Evolutionary conservation across 2,329 filamentous ascomycete genomes (phyloP), one percentile per base, ranked within the genome.

Genomic region (Trichophyton simii): DNA sequence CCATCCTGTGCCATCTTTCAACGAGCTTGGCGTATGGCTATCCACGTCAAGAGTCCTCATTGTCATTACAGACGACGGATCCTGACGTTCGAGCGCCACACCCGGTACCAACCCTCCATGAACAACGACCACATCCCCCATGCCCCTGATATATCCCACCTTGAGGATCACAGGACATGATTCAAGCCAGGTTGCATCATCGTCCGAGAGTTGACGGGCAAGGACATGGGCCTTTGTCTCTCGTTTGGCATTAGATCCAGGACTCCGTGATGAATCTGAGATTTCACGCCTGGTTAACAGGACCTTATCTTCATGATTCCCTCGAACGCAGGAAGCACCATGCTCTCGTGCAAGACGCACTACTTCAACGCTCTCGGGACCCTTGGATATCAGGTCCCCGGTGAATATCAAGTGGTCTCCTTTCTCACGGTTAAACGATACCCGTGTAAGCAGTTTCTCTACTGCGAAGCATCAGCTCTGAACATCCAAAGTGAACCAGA

Each of bases 271-370:
- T 28, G 28, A 25, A 31, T 6, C 34, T 59, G 52, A 20, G 68
- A 71, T 77, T 50, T 79, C 72, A 31, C 78, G 77, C 63, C 85
- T 82, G 0, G 85, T 81, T 7, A 87, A 80, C n/a, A 97, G 80
- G 20, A 96, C 80, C 22, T 85, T 82, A 72, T 97, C 91, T 72
- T 99, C 94, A 75, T 96, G 89, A 74, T 96, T 96, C 18, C 94
- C 94, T 58, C 92, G 86, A 7, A 97, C 90, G 64, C 85, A 89
- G 34, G 86, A 89, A 22, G 92, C 91, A 58, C 83, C 82, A 42
- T 92, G 76, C 13, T 82, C 75, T 71, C 90, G 87, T 42, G 89
- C 86, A 48, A 91, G 79, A 62, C 87, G 83, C 57, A 97, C 80
- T 0, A 96, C 89, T 42, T 86, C 89, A 0, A 80, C 69, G 36